Percentiles rank a stretch among this genome's conserved stretches.
phyloP scores from a whole-genome alignment of 2,329 filamentous ascomycete species.

The Trichoderma endophyticum region DNA sequence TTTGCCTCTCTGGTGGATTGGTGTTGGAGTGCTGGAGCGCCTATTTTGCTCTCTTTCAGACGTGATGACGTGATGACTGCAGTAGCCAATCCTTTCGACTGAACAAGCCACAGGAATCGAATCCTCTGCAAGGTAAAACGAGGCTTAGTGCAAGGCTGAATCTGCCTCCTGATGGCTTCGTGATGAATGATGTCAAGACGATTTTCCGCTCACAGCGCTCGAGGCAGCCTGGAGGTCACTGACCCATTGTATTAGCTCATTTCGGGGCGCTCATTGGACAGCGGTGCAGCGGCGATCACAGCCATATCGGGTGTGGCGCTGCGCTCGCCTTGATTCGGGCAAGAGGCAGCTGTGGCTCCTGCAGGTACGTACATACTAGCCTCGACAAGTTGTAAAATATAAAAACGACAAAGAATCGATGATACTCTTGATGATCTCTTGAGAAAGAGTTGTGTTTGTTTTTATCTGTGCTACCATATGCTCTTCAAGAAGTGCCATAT shows the following conservation, averaged over 20 bases:
- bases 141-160: not conserved
- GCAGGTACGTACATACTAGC: conserved; percentile 1
- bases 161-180: not conserved
- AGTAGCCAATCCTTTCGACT: not conserved
- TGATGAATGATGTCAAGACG: conserved; percentile 13
- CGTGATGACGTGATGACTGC: not conserved
- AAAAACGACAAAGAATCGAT: not conserved
- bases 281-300: not conserved
- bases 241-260: not conserved
- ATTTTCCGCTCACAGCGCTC: not conserved
- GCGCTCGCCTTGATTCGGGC: conserved; percentile 2
- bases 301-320: not conserved
- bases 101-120: not conserved
- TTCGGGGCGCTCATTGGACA: not conserved
- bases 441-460: fast-evolving
- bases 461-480: not conserved
- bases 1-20: not conserved
- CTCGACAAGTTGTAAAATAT: conserved; percentile 9
- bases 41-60: not conserved
- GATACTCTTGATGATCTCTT: not conserved
- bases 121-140: not conserved
- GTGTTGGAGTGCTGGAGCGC: not conserved
- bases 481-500: not conserved
- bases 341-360: not conserved
- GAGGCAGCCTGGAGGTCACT: not conserved